phyloP scores from a whole-genome alignment of 2,329 filamentous ascomycete species.

The Colletotrichum agaves region DNA sequence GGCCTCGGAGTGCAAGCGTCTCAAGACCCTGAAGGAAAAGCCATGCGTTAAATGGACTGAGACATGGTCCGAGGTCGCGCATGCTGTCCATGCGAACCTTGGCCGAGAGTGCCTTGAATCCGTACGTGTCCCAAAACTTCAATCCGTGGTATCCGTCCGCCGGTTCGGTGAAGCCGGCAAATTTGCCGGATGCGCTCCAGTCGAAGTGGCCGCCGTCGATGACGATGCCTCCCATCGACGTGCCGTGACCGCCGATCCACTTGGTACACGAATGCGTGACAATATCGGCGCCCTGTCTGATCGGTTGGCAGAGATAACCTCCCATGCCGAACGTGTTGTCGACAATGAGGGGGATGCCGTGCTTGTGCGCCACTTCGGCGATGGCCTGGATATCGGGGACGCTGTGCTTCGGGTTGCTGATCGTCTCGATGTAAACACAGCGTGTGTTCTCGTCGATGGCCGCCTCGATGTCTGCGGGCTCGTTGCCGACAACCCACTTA shows the following conservation, averaged over 20 bases:
- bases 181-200: constrained; percentile 75
- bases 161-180: constrained; percentile 77
- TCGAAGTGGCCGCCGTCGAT: constrained; percentile 78
- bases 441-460: constrained; percentile 94
- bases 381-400: constrained; percentile 76
- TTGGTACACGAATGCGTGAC: constrained; percentile 78
- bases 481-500: constrained; percentile 87
- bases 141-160: constrained; percentile 76
- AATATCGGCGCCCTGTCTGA: constrained; percentile 77
- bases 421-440: constrained; percentile 89
- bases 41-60: constrained; percentile 80
- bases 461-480: constrained; percentile 79
- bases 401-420: constrained; percentile 93
- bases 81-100: constrained; percentile 76
- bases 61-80: constrained; percentile 72
- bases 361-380: constrained; percentile 65
- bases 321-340: constrained; percentile 81
- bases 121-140: constrained; percentile 78
- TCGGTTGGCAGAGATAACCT: constrained; percentile 73
- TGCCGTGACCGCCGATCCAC: constrained; percentile 80
- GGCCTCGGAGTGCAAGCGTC: constrained; percentile 73
- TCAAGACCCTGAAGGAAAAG: constrained; percentile 76
- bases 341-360: constrained; percentile 53
- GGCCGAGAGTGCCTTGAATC: constrained; percentile 71
- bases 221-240: constrained; percentile 75